Evolutionary conservation across 2,329 filamentous ascomycete genomes (phyloP).

Genomic region (Botrytis byssoidea): DNA sequence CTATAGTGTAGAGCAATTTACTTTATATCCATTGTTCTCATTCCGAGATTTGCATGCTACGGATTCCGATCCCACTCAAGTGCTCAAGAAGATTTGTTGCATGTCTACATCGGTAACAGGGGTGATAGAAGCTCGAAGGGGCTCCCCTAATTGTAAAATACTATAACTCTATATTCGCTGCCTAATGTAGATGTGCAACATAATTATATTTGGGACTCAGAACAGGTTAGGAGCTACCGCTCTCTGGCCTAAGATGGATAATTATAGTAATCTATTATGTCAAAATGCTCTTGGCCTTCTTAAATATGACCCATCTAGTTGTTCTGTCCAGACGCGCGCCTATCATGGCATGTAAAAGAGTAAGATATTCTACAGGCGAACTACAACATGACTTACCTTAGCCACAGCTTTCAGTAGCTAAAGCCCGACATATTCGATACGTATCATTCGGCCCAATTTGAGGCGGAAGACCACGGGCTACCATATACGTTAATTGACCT

Average conservation of each 20-base stretch:
- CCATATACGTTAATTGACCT: not conserved
- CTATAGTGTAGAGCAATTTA: not conserved
- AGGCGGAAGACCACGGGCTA: not conserved
- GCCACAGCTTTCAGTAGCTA: not conserved
- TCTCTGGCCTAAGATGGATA: not conserved
- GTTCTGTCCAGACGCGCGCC: not conserved
- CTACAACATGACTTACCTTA: not conserved
- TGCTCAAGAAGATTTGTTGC: not conserved
- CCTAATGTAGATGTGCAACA: not conserved
- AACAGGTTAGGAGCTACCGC: not conserved
- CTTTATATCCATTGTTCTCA: not conserved
- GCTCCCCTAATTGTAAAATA: too few relatives aligned
- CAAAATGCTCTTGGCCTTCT: not conserved
- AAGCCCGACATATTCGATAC: not conserved
- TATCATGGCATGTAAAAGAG: not conserved
- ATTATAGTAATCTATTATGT: not conserved
- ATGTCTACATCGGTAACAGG: not conserved
- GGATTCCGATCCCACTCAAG: not conserved
- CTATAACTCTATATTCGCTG: not conserved
- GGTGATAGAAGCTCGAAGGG: not conserved
- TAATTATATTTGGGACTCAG: not conserved
- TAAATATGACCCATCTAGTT: not conserved
- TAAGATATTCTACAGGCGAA: not conserved
- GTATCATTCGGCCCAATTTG: rapidly evolving
- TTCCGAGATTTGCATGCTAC: not conserved